These are phyloP conservation scores for Candida khao-thaluensis DNA, from an alignment of 805 yeast genomes.

Conservation along the genomic window DNA sequence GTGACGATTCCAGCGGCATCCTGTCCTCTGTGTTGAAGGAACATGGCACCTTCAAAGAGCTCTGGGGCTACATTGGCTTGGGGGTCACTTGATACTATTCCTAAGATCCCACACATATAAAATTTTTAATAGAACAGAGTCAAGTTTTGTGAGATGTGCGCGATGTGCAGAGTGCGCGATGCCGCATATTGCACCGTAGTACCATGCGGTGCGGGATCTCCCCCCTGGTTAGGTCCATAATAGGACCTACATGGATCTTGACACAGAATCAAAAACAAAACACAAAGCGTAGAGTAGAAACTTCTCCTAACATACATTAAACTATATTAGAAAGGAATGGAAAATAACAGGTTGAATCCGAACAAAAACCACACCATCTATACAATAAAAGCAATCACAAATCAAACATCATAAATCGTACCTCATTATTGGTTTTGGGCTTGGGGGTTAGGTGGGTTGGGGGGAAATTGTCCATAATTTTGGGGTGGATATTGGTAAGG, in stretches of 20 bases:
- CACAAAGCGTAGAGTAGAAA: no score
- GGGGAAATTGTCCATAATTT: slow-evolving; percentile 16
- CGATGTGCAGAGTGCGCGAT: neutral
- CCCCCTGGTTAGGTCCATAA: no score
- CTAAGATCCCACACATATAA: slow-evolving; percentile 92
- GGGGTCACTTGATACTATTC: slow-evolving; percentile 79
- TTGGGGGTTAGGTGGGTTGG: slow-evolving; percentile 2
- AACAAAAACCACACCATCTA: slow-evolving; percentile 8
- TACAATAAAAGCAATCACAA: slow-evolving; percentile 3
- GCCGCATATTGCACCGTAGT: neutral
- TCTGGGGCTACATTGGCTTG: slow-evolving; percentile 78
- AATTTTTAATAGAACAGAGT: slow-evolving; percentile 4
- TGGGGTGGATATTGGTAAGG: slow-evolving; percentile 8
- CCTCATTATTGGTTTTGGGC: slow-evolving; percentile 2
- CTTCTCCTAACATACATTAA: slow-evolving; percentile 2
- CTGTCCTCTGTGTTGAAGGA: slow-evolving; percentile 95
- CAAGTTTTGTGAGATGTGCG: neutral
- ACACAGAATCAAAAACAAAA: no score
- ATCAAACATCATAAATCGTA: slow-evolving; percentile 6
- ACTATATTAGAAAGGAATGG: slow-evolving; percentile 6
- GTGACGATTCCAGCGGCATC: slow-evolving; percentile 99
- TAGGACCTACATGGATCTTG: no score
- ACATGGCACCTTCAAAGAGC: slow-evolving; percentile 87
- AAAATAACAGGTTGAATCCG: slow-evolving; percentile 7
- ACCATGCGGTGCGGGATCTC: no score